Percentiles rank a stretch among this genome's conserved stretches.
Conservation (phyloP, 1,284 basidiomycete species). For the Chalciporus piperatoides region DNA sequence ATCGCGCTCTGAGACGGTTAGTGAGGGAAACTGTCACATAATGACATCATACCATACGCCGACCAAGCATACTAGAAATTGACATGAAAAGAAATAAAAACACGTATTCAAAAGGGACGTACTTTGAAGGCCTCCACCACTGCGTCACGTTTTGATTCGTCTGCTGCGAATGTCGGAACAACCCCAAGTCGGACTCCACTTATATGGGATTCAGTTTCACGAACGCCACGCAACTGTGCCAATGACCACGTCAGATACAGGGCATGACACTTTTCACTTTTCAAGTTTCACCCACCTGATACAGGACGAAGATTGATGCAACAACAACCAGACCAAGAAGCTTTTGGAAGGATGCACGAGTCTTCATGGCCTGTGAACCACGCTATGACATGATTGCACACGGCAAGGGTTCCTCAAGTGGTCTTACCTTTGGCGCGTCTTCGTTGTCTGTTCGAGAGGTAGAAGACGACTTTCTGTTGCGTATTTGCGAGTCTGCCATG, state of each 20-base stretch:
- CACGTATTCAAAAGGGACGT: constrained; percentile 24
- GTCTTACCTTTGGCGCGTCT: constrained; percentile 13
- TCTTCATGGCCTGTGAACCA: constrained; percentile 9
- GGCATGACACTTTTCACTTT: neutral
- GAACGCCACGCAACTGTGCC: constrained; percentile 2
- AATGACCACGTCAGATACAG: constrained; percentile 7
- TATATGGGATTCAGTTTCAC: constrained; percentile 10
- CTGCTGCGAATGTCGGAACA: constrained; percentile 40
- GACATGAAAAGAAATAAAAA: constrained; percentile 16
- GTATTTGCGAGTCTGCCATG: constrained; percentile 17
- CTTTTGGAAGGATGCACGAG: neutral
- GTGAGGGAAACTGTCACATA: constrained; percentile 6
- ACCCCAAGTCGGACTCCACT: constrained; percentile 22
- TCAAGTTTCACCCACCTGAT: constrained; percentile 19
- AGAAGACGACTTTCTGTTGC: constrained; percentile 21
- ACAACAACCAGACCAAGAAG: constrained; percentile 18
- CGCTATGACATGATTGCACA: neutral
- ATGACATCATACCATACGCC: constrained; percentile 59
- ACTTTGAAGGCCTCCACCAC: constrained; percentile 78
- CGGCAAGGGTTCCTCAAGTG: neutral
- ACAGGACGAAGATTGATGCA: constrained; percentile 14
- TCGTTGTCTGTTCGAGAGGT: neutral
- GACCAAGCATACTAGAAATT: constrained; percentile 67
- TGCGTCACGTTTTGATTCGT: constrained; percentile 61
- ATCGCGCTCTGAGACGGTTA: constrained; percentile 62